Percentiles rank a stretch among this genome's conserved stretches.
Evolutionary conservation across 169 alveolate genomes (phyloP).

Genomic region (Plasmodium yoelii): DNA sequence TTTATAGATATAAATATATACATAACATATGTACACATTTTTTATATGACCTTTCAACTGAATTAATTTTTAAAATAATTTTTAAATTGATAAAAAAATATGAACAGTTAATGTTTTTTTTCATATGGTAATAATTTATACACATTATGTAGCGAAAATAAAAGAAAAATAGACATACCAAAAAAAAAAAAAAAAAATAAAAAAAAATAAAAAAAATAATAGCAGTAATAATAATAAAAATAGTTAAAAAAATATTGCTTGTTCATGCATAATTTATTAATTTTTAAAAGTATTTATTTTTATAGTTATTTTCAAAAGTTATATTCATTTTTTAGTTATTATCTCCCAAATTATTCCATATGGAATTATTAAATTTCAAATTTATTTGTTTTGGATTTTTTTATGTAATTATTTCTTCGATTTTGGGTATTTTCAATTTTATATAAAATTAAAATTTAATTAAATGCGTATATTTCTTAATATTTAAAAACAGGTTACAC

Average conservation of each 20-base stretch:
- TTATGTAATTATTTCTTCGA: not conserved
- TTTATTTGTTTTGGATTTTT: not conserved
- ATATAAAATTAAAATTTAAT: not conserved
- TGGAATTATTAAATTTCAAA: not conserved
- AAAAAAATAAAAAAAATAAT: not conserved
- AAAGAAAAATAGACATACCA: constrained; percentile 23
- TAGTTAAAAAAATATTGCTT: not conserved
- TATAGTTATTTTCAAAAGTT: no score
- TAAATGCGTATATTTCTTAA: not conserved
- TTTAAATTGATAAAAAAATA: no score
- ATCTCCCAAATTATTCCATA: no score
- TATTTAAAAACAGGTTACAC: not conserved
- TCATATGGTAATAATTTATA: no score
- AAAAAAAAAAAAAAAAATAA: constrained; percentile 9
- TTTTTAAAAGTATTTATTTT: no score
- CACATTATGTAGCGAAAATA: not conserved
- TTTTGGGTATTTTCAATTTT: not conserved
- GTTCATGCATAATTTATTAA: constrained; percentile 3
- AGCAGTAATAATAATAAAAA: not conserved
- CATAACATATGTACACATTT: no score
- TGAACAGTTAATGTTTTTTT: no score
- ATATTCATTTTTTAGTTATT: no score
- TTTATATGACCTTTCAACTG: no score
- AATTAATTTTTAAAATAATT: no score
- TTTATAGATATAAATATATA: no score